phyloP scores from a whole-genome alignment of 768 basidiomycete genomes.

The Rubroboletus pulcherrimus region DNA sequence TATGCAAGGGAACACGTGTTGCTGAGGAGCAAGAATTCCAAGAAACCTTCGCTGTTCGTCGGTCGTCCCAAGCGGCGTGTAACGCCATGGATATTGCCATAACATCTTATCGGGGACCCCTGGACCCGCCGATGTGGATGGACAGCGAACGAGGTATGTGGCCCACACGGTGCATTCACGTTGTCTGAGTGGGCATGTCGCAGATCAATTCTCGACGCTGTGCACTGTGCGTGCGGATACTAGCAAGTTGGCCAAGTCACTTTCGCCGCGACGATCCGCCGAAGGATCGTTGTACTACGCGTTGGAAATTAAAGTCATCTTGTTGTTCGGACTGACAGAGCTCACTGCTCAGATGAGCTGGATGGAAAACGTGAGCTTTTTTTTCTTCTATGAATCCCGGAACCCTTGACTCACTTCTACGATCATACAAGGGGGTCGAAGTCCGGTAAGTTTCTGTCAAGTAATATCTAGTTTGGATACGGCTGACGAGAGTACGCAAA shows the following conservation, averaged over 20 bases:
- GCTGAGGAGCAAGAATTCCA: conserved; percentile 44
- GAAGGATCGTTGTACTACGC: conserved; percentile 26
- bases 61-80: conserved; percentile 20
- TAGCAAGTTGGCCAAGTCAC: conserved; percentile 25
- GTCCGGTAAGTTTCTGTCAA: conserved; percentile 28
- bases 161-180: too few species aligned
- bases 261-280: conserved; percentile 16
- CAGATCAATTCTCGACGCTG: conserved; percentile 35
- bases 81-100: conserved; percentile 23
- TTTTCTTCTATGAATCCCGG: background rate
- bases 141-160: conserved; percentile 32
- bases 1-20: conserved; percentile 41
- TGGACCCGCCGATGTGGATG: conserved; percentile 29
- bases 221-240: conserved; percentile 35
- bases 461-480: background rate
- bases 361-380: conserved; percentile 42
- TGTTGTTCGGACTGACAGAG: conserved; percentile 53
- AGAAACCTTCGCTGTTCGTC: conserved; percentile 33
- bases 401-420: background rate
- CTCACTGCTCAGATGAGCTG: conserved; percentile 50
- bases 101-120: conserved; percentile 31
- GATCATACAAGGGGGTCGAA: conserved; percentile 32
- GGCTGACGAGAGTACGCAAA: background rate
- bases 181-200: background rate
- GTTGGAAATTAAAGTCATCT: conserved; percentile 35